Conservation (phyloP, 805 yeast species). For the Teunomyces aglyptinius region DNA sequence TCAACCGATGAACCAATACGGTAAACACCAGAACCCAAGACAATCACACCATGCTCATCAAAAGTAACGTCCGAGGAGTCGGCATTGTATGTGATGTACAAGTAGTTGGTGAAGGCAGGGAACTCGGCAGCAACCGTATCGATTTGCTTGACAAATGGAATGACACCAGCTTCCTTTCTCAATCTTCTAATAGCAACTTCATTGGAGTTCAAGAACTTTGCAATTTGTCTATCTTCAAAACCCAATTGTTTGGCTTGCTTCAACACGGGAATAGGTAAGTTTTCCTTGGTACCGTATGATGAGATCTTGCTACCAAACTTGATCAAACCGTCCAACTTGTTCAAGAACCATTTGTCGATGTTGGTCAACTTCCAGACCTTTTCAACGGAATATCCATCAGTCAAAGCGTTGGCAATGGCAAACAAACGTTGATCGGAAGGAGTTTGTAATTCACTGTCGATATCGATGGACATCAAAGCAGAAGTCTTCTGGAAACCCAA, state of each 20-base stretch:
- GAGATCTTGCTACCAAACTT: conserved; percentile 63
- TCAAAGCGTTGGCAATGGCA: conserved; percentile 93
- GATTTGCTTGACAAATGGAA: conserved; percentile 93
- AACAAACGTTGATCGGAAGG: conserved; percentile 97
- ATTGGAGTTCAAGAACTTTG: conserved; percentile 80
- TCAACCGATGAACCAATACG: conserved; percentile 98
- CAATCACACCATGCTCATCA: conserved; percentile 92
- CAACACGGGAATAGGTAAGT: conserved; percentile 60
- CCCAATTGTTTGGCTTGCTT: conserved; percentile 95
- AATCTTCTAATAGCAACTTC: conserved; percentile 90
- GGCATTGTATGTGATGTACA: conserved; percentile 93
- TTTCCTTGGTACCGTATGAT: conserved; percentile 54
- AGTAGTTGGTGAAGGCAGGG: conserved; percentile 93
- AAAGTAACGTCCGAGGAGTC: conserved; percentile 83
- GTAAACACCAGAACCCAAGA: conserved; percentile 96
- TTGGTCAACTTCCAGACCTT: conserved; percentile 87
- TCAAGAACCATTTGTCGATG: conserved; percentile 95
- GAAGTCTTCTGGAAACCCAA: conserved; percentile 86
- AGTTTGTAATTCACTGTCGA: conserved; percentile 89
- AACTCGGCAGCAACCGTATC: conserved; percentile 99
- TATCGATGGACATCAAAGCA: conserved; percentile 86
- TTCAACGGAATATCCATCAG: conserved; percentile 86
- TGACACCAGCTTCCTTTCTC: conserved; percentile 81
- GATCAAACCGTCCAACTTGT: conserved; percentile 76
- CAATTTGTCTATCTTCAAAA: conserved; percentile 95